Conservation (phyloP, 441 rosid species). For the Heliophila coronopifolia region DNA sequence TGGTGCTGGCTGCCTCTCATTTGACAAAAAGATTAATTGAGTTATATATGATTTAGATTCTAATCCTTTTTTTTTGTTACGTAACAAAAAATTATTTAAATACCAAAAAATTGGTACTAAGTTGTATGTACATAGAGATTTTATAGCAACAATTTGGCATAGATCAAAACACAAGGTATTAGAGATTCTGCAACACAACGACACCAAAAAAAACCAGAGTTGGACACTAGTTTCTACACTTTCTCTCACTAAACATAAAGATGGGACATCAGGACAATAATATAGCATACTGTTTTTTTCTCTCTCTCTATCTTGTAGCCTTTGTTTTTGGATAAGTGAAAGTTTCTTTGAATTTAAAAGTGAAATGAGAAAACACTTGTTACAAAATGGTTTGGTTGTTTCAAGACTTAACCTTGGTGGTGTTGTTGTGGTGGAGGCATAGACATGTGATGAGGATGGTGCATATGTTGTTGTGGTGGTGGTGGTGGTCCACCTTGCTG, state of each 20-base stretch:
- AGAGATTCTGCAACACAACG: slow-evolving; percentile 19
- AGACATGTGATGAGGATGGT: slow-evolving; percentile 50
- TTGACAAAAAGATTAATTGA: no score
- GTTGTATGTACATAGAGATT: no score
- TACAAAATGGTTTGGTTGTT: slow-evolving; percentile 3
- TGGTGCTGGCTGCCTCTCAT: no score
- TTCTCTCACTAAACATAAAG: slow-evolving; percentile 1
- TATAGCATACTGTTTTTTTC: background rate
- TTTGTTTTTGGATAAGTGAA: slow-evolving; percentile 10
- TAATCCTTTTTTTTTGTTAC: no score
- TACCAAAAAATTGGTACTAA: no score
- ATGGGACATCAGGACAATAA: slow-evolving; percentile 10
- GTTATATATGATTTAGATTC: no score
- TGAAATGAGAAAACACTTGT: background rate
- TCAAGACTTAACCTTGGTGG: slow-evolving; percentile 24
- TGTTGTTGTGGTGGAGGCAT: slow-evolving; percentile 59
- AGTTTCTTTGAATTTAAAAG: background rate
- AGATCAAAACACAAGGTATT: slow-evolving; percentile 23
- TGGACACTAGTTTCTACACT: slow-evolving; percentile 2
- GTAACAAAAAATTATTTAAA: no score
- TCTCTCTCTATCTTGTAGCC: background rate
- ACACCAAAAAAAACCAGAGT: slow-evolving; percentile 16
- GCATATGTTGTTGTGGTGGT: slow-evolving; percentile 34
- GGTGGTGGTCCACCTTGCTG: slow-evolving; percentile 49
- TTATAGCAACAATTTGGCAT: slow-evolving; percentile 10